Percentiles rank a stretch among this genome's conserved stretches.
These are phyloP conservation scores for Lachancea fermentati DNA, from an alignment of 805 yeast species.

Conservation along the genomic window DNA sequence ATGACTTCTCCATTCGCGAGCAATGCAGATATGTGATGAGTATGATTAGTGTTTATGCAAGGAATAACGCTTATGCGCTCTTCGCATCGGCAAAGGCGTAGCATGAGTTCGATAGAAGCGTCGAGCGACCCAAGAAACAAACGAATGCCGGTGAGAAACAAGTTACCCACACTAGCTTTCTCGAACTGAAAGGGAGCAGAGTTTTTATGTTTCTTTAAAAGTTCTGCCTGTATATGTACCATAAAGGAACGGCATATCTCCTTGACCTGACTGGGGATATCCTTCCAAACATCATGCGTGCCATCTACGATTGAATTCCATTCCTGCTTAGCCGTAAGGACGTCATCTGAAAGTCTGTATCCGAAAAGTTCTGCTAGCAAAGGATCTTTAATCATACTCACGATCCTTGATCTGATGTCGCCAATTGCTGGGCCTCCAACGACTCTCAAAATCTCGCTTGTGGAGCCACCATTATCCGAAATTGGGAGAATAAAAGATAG, in stretches of 20 bases:
- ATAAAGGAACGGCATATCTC: conserved; percentile 74
- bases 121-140: conserved; percentile 80
- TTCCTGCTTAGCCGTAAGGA: conserved; percentile 51
- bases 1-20: conserved; percentile 64
- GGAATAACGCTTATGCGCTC: conserved; percentile 62
- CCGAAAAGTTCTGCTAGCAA: conserved; percentile 33
- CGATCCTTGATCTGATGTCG: conserved; percentile 77
- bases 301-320: conserved; percentile 84
- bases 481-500: conserved; percentile 73
- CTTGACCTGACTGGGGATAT: conserved; percentile 52
- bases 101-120: conserved; percentile 70
- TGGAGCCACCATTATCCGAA: conserved; percentile 92
- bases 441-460: conserved; percentile 79
- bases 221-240: conserved; percentile 71
- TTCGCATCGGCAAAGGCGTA: conserved; percentile 43
- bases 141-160: conserved; percentile 76
- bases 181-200: conserved; percentile 53
- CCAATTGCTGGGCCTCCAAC: conserved; percentile 96
- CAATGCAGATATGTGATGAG: conserved; percentile 79
- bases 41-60: conserved; percentile 76
- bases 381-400: conserved; percentile 59
- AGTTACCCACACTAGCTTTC: conserved; percentile 78
- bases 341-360: conserved; percentile 27
- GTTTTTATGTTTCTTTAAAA: conserved; percentile 55
- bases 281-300: conserved; percentile 60